Evolutionary conservation across 176 grass and related monocot species (phyloP).

Genomic region (Carex kokanica): DNA sequence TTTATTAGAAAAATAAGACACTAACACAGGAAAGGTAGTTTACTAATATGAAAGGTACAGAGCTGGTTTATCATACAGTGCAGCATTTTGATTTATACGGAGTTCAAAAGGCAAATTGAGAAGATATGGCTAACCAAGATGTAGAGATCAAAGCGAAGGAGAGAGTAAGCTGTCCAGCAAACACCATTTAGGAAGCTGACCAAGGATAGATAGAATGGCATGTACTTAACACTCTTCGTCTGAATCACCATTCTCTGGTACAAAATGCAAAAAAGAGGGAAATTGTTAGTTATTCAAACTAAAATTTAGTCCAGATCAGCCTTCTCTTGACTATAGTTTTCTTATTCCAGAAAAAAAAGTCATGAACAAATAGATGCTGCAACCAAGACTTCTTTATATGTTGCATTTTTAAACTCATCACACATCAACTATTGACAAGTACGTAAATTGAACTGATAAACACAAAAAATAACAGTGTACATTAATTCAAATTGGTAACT

Average conservation of each 20-base stretch:
- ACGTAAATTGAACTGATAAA: not conserved
- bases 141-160: constrained; percentile 67
- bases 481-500: not conserved
- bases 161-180: constrained; percentile 68
- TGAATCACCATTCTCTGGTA: constrained; percentile 47
- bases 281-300: not conserved
- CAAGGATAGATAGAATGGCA: constrained; percentile 47
- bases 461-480: not conserved
- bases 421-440: not conserved
- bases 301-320: no score
- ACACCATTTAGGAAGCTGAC: constrained; percentile 51
- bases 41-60: not conserved
- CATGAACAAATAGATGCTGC: no score
- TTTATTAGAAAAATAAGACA: not conserved
- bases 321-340: no score
- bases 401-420: no score
- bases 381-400: no score
- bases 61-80: not conserved
- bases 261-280: not conserved
- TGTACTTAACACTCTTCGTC: constrained; percentile 71
- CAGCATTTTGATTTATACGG: not conserved
- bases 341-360: no score
- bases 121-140: constrained; percentile 34
- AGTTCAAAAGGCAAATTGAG: not conserved
- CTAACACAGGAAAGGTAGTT: not conserved